Percentiles rank a stretch among this genome's conserved stretches.
Conservation (phyloP, 2,329 filamentous ascomycete species). For the Penicillium capsulatum region DNA sequence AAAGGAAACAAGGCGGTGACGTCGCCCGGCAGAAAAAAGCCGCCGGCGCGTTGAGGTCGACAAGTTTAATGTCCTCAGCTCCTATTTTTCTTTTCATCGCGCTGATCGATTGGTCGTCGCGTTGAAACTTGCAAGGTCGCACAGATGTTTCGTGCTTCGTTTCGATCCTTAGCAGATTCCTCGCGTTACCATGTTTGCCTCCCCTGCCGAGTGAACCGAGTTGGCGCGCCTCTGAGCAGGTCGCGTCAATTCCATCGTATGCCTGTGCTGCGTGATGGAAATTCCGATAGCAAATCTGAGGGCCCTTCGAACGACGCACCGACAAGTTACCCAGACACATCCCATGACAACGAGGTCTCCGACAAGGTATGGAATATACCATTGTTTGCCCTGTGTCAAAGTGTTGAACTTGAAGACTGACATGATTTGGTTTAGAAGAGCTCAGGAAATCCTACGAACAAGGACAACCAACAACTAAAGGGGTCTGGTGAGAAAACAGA, state of each 20-base stretch:
- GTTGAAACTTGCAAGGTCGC: slow-evolving; percentile 3
- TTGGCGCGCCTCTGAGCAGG: slow-evolving; percentile 20
- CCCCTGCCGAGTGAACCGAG: slow-evolving; percentile 30
- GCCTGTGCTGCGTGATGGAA: slow-evolving; percentile 13
- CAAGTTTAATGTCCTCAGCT: slow-evolving; percentile 2
- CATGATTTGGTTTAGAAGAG: neutral
- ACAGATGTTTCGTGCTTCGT: slow-evolving; percentile 38
- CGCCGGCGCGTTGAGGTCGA: slow-evolving; percentile 1
- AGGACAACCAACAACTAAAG: no score
- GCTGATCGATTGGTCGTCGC: neutral
- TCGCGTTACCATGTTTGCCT: slow-evolving; percentile 34
- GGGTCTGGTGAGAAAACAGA: no score
- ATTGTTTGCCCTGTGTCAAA: neutral
- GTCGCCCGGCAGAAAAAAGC: slow-evolving; percentile 19
- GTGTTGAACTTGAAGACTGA: neutral
- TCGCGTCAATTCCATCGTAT: slow-evolving; percentile 27
- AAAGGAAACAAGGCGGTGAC: slow-evolving; percentile 8
- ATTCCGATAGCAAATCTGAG: slow-evolving; percentile 3
- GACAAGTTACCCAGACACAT: neutral
- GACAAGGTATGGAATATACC: neutral
- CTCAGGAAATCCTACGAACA: no score
- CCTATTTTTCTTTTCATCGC: neutral
- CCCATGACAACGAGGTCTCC: neutral
- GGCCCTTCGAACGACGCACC: neutral
- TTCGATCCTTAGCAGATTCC: slow-evolving; percentile 37